A percentile compares a stretch with the other conserved stretches of the same genome.
Conservation (phyloP, 768 basidiomycete genomes). For the Auricularia sp. region DNA sequence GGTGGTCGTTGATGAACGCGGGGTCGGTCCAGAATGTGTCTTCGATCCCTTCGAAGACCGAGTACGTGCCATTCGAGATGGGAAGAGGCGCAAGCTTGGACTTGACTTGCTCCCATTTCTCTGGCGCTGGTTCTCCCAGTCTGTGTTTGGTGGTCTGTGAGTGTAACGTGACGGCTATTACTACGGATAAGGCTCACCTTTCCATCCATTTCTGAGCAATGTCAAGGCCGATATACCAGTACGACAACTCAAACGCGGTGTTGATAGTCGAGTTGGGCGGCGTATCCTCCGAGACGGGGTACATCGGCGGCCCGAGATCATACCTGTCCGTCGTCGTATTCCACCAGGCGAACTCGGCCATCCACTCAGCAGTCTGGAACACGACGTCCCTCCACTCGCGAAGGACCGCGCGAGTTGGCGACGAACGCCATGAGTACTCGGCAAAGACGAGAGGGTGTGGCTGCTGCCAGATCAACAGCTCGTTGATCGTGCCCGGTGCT, state of each 20-base stretch:
- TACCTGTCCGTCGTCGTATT: conserved; percentile 38
- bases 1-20: conserved; percentile 46
- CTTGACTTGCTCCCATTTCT: conserved; percentile 35
- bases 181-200: conserved; percentile 17
- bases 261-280: conserved; percentile 44
- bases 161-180: no score
- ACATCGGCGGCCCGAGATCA: conserved; percentile 53
- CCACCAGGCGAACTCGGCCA: conserved; percentile 46
- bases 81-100: conserved; percentile 42
- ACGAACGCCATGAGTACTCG: conserved; percentile 43
- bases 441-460: conserved; percentile 52
- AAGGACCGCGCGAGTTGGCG: conserved; percentile 29
- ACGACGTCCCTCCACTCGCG: conserved; percentile 45
- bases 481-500: conserved; percentile 51
- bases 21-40: conserved; percentile 43
- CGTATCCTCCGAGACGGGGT: conserved; percentile 48
- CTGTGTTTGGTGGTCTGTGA: neutral
- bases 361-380: conserved; percentile 47
- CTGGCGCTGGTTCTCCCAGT: conserved; percentile 32
- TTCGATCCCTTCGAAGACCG: conserved; percentile 47
- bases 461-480: conserved; percentile 51
- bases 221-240: conserved; percentile 44
- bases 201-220: conserved; percentile 42
- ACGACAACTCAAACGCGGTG: conserved; percentile 49
- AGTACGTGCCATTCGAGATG: conserved; percentile 40